Evolutionary conservation across 352 stramenopile species (phyloP), one percentile per base, ranked within the genome.

Genomic region (Globisporangium orthogonon): DNA sequence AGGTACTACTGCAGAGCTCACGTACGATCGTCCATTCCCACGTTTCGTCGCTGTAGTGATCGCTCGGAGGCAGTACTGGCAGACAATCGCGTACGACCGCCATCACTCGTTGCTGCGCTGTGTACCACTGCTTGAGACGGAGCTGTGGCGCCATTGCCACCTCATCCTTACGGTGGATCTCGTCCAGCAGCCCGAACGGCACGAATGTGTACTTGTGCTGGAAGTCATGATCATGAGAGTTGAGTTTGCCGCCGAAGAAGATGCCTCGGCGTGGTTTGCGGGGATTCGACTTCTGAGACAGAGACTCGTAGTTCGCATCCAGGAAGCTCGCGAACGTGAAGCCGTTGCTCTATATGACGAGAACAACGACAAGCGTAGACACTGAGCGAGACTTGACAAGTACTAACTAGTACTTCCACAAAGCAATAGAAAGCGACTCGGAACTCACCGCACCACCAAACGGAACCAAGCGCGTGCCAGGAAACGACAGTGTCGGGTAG

Each of bases 11-110:
- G 13, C n/a, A 3, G 18, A 40, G 23, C 23, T 23, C 23, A 65
- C 83, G 62, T 58, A 84, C 71, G 37, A 97, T 91, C 0, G 93
- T 98, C 80, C 85, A 97, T 60, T 98, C 93, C 93, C 93, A 98
- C 4, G 91, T 97, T 47, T 91, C 75, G 58, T 87, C 67, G 31
- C 82, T 71, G 72, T 97, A 97, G n/a, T 88, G 85, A 7, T 66
- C 45, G n/a, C 61, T 64, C n/a, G 76, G 70, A 7, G 83, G 70
- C 15, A 96, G 61, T 9, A 50, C 61, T 9, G 69, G 52, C 29
- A 85, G 52, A 2, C 74, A 63, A 7, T 73, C 63, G 2, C 60
- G 59, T 3, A 94, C 74, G 17, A 74, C 65, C 29, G 52, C 40
- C 52, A 68, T 67, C 7, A 74, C 69, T 15, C 54, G 51, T 54